Evolutionary conservation across 345 rosid genomes (phyloP), one percentile per base, ranked within the genome.

Genomic region (Raphanus sativus): DNA sequence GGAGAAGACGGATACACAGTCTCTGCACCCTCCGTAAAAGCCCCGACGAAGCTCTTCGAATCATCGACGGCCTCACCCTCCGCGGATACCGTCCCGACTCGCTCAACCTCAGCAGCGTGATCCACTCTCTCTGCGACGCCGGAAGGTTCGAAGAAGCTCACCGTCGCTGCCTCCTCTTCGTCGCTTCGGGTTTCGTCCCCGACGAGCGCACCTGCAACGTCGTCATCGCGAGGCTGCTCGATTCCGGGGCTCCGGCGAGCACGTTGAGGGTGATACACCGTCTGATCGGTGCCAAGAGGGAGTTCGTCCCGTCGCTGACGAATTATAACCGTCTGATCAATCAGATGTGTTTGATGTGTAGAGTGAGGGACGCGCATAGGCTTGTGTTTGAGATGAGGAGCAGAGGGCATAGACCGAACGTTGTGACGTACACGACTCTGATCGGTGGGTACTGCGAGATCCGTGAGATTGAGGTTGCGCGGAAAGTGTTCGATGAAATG

Each of bases 401-500:
- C 67, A 77, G 80, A 76, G 94, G 96, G 54, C 92, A 91, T 79
- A 28, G 25, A 3, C 91, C 94, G 4, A 86, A 81, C 77, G 85
- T 82, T 56, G 97, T 91, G 81, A 86, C 94, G 58, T 91, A 81
- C 77, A 91, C 96, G 12, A 86, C 94, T 76, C 48, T 94, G 67
- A 83, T 90, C 3, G 25, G 70, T 30, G 96, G 98, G 13, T 93
- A 91, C 9, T 77, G 88, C 8, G 1, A 63, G 50, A 72, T 79
- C 6, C 83, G 91, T 1, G 74, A 85, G 54, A 60, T 87, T 0
- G 80, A 54, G 21, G 65, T 15, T 79, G 97, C 97, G 5, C 82
- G 64, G 74, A 87, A 87, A 75, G 12, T 91, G 90, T 75, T 93
- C 61, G 92, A 87, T 65, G 97, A 89, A 87, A 90, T 93, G 98